Base-by-base conservation (phyloP, 2,329 filamentous ascomycete species). In the Zymoseptoria pseudotritici region DNA sequence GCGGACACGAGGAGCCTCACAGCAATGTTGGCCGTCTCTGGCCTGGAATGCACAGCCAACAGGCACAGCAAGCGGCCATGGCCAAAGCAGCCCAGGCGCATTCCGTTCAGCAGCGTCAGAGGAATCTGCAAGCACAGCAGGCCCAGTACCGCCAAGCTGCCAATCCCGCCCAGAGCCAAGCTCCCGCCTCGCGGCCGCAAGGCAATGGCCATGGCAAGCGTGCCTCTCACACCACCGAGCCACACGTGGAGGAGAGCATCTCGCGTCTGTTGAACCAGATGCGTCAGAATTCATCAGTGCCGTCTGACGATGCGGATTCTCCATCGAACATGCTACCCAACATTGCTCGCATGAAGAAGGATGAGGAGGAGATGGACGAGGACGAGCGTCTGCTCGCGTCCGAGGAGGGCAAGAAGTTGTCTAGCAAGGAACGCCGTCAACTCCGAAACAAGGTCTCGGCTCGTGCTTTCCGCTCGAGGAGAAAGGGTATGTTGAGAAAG, bases 361-460 rank as follows among this genome's bases (percentile, higher is more conserved):
- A 97, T 52, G 92, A 97, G 70, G 92, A 97, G 63, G 93, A 97
- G 57, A 97, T 99, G 93, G 94, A 99, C 69, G 93, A 97, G 75
- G 94, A 97, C 69, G 94, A 97, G 81, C 84, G 90, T 66, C 81
- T 97, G 9, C 81, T 97, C 54, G 91, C 91, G n/a, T 97, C 91
- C 62, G 94, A 99, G 71, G 93, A 97, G 77, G 94, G 93, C 70
- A 99, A 99, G 86, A 97, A 97, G 80, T 83, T 99, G n/a, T 94
- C 87, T 77, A 96, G 91, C 81, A 97, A 97, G 79, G 92, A 97
- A 77, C 87, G 94, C 62, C 87, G 94, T 67, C 94, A 97, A 76
- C 83, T 99, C n/a, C 86, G 94, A 65, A 99, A 99, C 83, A 99
- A 99, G 79, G 94, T 99, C 4, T 99, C 94, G 50, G 94, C 94